Evolutionary conservation across 352 stramenopile genomes (phyloP), one percentile per base, ranked within the genome.

Genomic region (Pilasporangium apinafurcum): DNA sequence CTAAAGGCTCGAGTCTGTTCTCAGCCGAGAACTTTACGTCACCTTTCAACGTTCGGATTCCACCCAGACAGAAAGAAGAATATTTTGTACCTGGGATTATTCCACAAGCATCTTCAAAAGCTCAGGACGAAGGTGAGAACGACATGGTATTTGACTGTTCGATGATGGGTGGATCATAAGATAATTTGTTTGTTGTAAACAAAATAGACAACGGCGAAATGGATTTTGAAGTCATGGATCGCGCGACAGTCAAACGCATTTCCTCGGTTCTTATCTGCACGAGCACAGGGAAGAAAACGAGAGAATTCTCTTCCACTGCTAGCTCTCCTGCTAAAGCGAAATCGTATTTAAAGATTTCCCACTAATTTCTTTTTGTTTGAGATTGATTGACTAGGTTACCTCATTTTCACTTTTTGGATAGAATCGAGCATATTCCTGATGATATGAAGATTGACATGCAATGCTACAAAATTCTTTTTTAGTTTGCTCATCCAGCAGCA

Each of bases 221-320:
- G 2, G 59, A 83, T 35, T 74, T 80, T 36, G 73, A 83, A 20
- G 72, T 90, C 16, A 90, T 92, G 80, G 77, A 90, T 42, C 75
- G 77, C 16, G 66, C 56, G 8, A 90, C 75, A 12, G 70, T 88
- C 9, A 92, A 92, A 48, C 75, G 79, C 16, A 73, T 92, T 37
- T 83, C 80, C 24, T 85, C 73, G 0, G 70, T 88, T 5, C 43
- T 92, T 8, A 39, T 82, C 4, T 85, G 75, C 32, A 80, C 68
- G 6, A 84, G 47, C 39, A 64, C 53, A 0, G 59, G 59, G 4
- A 92, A 90, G 51, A 88, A 87, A 28, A 52, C 18, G 14, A 72
- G 68, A 29, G 43, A 55, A 20, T 43, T 8, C 25, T 37, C 36
- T 38, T 13, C 0, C 34, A 39, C 34, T 5, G 4, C 13, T 22